A percentile compares a stretch with the other conserved stretches of the same genome.
Conservation (phyloP, 805 yeast species). For the Cyberlindnera maclurae region DNA sequence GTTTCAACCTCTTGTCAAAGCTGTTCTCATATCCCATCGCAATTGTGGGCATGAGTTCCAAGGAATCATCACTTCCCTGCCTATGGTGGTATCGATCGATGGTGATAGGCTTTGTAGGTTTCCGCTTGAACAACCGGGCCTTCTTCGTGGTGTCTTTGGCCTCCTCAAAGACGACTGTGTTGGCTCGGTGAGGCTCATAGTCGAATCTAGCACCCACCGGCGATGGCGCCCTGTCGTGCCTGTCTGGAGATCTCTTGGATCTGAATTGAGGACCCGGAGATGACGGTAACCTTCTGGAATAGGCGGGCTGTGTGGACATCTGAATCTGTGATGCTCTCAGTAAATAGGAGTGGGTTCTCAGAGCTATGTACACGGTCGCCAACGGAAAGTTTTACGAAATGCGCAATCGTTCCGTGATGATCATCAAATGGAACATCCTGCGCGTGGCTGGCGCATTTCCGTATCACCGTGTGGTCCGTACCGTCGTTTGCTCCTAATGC, state of each 20-base stretch:
- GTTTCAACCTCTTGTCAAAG: slow-evolving; percentile 11
- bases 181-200: slow-evolving; percentile 12
- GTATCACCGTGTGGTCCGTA: too few species aligned
- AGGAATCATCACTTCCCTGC: slow-evolving; percentile 15
- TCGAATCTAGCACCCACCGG: neutral
- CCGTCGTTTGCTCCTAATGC: too few species aligned
- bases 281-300: too few species aligned
- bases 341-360: too few species aligned
- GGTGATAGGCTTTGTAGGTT: neutral
- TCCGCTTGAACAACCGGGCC: neutral
- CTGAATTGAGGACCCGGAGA: too few species aligned
- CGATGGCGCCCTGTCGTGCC: neutral
- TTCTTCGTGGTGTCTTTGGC: neutral
- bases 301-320: too few species aligned
- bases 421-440: too few species aligned
- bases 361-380: too few species aligned
- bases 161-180: slow-evolving; percentile 10
- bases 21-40: slow-evolving; percentile 24
- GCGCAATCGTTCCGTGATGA: too few species aligned
- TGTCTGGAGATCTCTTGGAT: neutral
- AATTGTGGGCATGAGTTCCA: slow-evolving; percentile 22
- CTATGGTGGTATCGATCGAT: slow-evolving; percentile 8
- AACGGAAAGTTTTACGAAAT: too few species aligned
- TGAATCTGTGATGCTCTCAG: too few species aligned
- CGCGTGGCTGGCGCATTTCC: too few species aligned